A percentile compares a stretch with the other conserved stretches of the same genome.
Conservation (phyloP, 73 alveolate genomes). For the Blepharisma stoltei region DNA sequence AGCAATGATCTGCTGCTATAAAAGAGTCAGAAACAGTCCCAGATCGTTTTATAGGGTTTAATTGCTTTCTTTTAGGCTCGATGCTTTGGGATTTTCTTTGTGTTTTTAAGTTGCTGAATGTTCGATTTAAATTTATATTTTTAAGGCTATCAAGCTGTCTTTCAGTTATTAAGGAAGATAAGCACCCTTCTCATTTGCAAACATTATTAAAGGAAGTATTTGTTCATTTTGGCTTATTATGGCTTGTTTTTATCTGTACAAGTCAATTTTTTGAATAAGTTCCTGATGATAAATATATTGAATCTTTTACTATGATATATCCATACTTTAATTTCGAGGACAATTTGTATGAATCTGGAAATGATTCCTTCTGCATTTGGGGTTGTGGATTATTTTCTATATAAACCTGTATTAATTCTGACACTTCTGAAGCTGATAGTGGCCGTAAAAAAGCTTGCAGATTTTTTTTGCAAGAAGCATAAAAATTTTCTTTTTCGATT, state of each 20-base stretch:
- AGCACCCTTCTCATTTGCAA: conserved; percentile 18
- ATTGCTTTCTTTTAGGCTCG: neutral
- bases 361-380: neutral
- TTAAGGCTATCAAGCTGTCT: neutral
- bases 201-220: neutral
- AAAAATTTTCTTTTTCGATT: neutral
- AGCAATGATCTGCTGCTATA: conserved; percentile 18
- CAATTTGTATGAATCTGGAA: neutral
- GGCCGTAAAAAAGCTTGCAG: neutral
- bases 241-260: neutral
- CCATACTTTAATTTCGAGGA: neutral
- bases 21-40: conserved; percentile 10
- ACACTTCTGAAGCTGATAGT: neutral
- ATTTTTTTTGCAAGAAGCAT: neutral
- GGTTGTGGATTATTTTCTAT: neutral
- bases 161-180: neutral
- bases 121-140: neutral
- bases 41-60: neutral
- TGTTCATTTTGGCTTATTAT: neutral
- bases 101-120: neutral
- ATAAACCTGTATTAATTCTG: neutral
- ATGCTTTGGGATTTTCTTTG: neutral
- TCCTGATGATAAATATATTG: neutral
- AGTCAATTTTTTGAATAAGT: neutral
- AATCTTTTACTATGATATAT: neutral